Conservation (phyloP, 2,329 filamentous ascomycete species). For the Cercospora nicotianae region DNA sequence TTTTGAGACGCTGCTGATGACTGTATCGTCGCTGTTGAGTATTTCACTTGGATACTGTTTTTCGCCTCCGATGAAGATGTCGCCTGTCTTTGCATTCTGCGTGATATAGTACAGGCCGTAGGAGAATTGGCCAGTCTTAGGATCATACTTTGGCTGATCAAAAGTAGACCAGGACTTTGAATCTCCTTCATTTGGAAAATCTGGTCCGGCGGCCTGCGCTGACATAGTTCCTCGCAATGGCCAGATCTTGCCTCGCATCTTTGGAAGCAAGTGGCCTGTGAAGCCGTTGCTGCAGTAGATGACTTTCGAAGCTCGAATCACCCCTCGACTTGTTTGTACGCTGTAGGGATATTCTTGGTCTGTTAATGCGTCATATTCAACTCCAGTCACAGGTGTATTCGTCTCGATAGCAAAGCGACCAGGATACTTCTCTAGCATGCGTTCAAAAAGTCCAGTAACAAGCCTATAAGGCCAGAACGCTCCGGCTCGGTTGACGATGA, state of each 20-base stretch:
- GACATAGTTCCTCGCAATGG: conserved; percentile 28
- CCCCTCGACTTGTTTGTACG: conserved; percentile 20
- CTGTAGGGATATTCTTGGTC: conserved; percentile 18
- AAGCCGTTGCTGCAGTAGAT: conserved; percentile 28
- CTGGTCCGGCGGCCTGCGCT: conserved; percentile 15
- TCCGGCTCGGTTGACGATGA: conserved; percentile 25
- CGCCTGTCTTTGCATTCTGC: conserved; percentile 23
- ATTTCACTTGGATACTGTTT: conserved; percentile 19
- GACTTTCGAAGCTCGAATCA: conserved; percentile 19
- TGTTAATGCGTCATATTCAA: conserved; percentile 6
- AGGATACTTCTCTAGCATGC: conserved; percentile 18
- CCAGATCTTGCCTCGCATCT: conserved; percentile 27
- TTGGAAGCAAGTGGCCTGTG: conserved; percentile 24
- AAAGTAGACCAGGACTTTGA: conserved; percentile 24
- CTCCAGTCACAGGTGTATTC: conserved; percentile 22
- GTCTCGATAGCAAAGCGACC: conserved; percentile 23
- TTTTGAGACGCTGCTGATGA: conserved; percentile 15
- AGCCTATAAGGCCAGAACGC: conserved; percentile 29
- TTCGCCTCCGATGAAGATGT: conserved; percentile 27
- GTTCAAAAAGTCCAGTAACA: conserved; percentile 23
- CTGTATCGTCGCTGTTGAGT: conserved; percentile 21
- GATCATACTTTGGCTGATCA: conserved; percentile 20
- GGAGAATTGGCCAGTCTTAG: conserved; percentile 18
- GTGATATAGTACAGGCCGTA: conserved; percentile 29
- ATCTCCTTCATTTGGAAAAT: conserved; percentile 18